A percentile compares a stretch with the other conserved stretches of the same genome.
Conservation (phyloP, 2,329 filamentous ascomycete species). For the Aschersonia sp. region DNA sequence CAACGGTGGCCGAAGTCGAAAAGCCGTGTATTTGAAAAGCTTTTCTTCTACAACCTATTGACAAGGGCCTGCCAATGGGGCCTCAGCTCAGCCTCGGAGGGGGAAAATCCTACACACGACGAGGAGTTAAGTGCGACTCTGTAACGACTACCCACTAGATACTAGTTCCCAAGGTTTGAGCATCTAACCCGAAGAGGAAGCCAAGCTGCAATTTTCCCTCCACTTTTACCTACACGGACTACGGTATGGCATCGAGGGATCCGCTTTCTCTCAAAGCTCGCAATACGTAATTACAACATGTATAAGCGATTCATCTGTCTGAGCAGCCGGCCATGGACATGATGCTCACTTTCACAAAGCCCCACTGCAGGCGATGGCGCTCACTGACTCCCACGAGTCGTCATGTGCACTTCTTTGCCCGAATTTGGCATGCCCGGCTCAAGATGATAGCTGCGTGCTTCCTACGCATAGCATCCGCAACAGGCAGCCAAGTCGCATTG, state of each 20-base stretch:
- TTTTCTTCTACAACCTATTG: too few species aligned
- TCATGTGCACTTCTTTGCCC: background rate
- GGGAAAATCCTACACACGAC: too few species aligned
- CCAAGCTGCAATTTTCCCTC: slow-evolving; percentile 5
- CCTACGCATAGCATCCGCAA: slow-evolving; percentile 5
- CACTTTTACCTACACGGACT: background rate
- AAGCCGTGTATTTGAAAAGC: too few species aligned
- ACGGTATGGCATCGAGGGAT: background rate
- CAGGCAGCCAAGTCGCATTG: slow-evolving; percentile 6
- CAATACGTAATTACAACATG: too few species aligned
- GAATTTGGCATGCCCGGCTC: background rate
- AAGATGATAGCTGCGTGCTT: background rate
- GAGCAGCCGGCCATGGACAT: too few species aligned
- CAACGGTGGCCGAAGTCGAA: too few species aligned
- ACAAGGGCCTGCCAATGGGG: too few species aligned
- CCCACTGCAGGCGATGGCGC: background rate
- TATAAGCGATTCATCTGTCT: too few species aligned
- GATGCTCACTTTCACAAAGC: too few species aligned
- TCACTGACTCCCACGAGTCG: background rate
- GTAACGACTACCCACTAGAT: background rate
- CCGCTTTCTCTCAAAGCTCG: background rate
- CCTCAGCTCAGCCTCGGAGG: too few species aligned
- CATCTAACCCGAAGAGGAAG: slow-evolving; percentile 2
- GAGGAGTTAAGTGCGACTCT: too few species aligned
- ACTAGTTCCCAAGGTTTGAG: background rate